These are phyloP conservation scores for Nannizziopsis barbatae DNA, from an alignment of 2,329 filamentous ascomycete genomes.

Conservation along the genomic window DNA sequence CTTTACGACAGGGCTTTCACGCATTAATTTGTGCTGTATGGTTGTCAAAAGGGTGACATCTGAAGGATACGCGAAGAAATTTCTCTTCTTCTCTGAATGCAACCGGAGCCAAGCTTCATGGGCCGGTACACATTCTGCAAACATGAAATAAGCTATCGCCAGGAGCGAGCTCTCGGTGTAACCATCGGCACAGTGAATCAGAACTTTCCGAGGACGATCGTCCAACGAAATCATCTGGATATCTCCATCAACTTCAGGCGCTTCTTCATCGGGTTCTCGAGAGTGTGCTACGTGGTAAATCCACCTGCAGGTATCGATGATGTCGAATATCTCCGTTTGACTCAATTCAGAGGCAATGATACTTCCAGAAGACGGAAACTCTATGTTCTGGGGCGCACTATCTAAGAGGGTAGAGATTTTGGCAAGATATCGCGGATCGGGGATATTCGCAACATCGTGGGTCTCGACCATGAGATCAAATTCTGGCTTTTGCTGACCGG, in stretches of 20 bases:
- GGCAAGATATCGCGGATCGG: conserved; percentile 55
- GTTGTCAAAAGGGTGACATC: conserved; percentile 73
- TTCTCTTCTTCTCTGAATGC: conserved; percentile 68
- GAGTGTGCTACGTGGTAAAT: conserved; percentile 74
- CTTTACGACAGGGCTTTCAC: conserved; percentile 26
- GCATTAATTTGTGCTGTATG: conserved; percentile 66
- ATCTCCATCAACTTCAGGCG: conserved; percentile 45
- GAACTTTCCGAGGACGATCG: conserved; percentile 52
- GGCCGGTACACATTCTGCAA: conserved; percentile 67
- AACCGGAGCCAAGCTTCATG: conserved; percentile 80
- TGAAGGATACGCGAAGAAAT: conserved; percentile 91
- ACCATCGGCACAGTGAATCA: conserved; percentile 89
- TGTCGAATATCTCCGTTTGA: conserved; percentile 68
- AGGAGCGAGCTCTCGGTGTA: conserved; percentile 92
- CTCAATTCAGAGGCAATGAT: conserved; percentile 76
- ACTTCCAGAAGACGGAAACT: conserved; percentile 92
- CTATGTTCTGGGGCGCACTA: conserved; percentile 47
- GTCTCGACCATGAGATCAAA: conserved; percentile 85
- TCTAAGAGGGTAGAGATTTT: conserved; percentile 49
- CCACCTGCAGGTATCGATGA: conserved; percentile 81
- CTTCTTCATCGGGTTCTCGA: conserved; percentile 16
- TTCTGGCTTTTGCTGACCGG: conserved; percentile 42
- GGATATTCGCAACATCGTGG: conserved; percentile 68
- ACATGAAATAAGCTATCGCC: conserved; percentile 85
- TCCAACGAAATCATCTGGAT: conserved; percentile 39